Evolutionary conservation across 805 yeast species (phyloP).

Genomic region (Pichia scutulata): DNA sequence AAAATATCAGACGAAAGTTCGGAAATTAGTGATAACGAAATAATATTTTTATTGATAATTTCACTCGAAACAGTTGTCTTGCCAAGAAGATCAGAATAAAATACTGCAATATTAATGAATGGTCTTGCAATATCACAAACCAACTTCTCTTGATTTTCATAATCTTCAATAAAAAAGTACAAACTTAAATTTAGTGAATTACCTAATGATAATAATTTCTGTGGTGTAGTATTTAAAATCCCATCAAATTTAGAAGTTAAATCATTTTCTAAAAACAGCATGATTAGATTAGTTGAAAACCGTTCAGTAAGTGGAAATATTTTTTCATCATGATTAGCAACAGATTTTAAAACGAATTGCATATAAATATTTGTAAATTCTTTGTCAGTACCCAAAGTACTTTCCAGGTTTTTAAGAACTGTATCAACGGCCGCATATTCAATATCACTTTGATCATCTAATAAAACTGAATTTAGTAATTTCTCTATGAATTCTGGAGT

Average conservation of each 20-base stretch:
- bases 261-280: not conserved
- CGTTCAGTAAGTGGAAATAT: slow-evolving; percentile 2
- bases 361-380: slow-evolving; percentile 13
- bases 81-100: slow-evolving; percentile 4
- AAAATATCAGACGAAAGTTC: slow-evolving; percentile 26
- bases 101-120: slow-evolving; percentile 3
- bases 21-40: slow-evolving; percentile 30
- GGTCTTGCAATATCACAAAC: not conserved
- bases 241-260: slow-evolving; percentile 1
- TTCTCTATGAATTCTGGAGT: slow-evolving; percentile 13
- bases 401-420: slow-evolving; percentile 18
- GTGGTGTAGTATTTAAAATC: slow-evolving; percentile 8
- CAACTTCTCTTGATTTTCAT: not conserved
- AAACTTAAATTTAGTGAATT: slow-evolving; percentile 21
- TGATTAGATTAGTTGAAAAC: not conserved
- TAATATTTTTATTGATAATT: slow-evolving; percentile 18
- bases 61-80: slow-evolving; percentile 1
- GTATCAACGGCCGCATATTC: not conserved
- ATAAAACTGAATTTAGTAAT: slow-evolving; percentile 6
- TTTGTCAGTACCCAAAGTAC: slow-evolving; percentile 9
- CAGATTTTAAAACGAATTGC: slow-evolving; percentile 4
- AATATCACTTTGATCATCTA: not conserved
- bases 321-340: slow-evolving; percentile 2
- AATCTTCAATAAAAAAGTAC: slow-evolving; percentile 10
- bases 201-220: slow-evolving; percentile 12